Conservation (phyloP, 2,329 filamentous ascomycete genomes). For the Diaporthe humulicola region DNA sequence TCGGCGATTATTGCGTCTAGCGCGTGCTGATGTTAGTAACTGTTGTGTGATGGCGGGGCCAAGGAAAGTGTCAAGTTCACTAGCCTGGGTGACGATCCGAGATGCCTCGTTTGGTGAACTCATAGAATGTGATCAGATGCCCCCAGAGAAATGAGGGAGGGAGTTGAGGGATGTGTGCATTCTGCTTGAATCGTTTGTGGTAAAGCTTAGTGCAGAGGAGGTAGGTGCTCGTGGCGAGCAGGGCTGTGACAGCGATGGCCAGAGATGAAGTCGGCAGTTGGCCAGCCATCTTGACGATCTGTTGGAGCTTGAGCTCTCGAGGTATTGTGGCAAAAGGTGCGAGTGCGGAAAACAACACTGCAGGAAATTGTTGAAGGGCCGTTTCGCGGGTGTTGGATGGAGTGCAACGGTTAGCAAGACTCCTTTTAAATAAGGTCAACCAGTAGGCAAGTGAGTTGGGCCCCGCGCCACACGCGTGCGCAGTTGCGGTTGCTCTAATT, state of each 20-base stretch:
- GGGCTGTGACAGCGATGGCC: neutral
- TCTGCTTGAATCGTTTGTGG: neutral
- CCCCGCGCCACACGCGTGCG: too few species aligned
- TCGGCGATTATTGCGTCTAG: slow-evolving; percentile 40
- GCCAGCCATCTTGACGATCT: neutral
- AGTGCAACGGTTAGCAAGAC: neutral
- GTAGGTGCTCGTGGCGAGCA: neutral
- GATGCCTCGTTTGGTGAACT: neutral
- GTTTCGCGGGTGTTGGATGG: neutral
- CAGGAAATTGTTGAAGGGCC: neutral
- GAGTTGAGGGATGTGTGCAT: neutral
- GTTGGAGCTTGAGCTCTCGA: neutral
- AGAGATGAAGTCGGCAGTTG: neutral
- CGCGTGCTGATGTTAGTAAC: neutral
- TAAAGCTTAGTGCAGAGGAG: neutral
- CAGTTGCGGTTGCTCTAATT: too few species aligned
- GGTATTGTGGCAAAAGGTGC: neutral
- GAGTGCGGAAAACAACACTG: neutral
- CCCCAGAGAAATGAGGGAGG: neutral
- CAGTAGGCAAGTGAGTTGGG: neutral
- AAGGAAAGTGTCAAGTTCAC: neutral
- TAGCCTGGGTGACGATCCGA: neutral
- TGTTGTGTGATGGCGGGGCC: neutral
- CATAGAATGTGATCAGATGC: slow-evolving; percentile 38
- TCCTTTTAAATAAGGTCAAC: neutral